These are phyloP conservation scores for Solioccasus polychromus DNA, from an alignment of 768 basidiomycete species.

Conservation along the genomic window DNA sequence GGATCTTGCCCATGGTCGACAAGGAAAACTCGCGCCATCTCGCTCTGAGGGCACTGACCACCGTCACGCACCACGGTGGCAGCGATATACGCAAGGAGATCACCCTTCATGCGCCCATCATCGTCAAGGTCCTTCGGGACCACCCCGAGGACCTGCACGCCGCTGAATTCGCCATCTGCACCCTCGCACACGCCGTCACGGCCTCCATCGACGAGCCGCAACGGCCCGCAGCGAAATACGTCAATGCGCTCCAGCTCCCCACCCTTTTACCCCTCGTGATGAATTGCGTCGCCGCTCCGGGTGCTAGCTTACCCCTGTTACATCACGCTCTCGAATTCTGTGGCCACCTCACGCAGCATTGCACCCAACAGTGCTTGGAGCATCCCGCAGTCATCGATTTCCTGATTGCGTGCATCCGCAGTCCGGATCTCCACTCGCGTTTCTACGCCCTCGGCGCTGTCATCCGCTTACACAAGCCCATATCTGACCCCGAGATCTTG, in stretches of 20 bases:
- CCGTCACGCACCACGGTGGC: slow-evolving; percentile 63
- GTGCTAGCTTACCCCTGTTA: slow-evolving; percentile 40
- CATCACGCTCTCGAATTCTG: slow-evolving; percentile 53
- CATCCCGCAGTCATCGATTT: slow-evolving; percentile 45
- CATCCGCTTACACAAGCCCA: slow-evolving; percentile 45
- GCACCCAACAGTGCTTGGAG: slow-evolving; percentile 41
- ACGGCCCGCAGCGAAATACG: slow-evolving; percentile 33
- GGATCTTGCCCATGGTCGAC: slow-evolving; percentile 53
- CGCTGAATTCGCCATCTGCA: slow-evolving; percentile 49
- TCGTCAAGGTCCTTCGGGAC: slow-evolving; percentile 47
- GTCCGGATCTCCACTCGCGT: slow-evolving; percentile 51
- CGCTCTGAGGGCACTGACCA: slow-evolving; percentile 53
- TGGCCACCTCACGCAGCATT: slow-evolving; percentile 42
- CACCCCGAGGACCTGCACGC: slow-evolving; percentile 48
- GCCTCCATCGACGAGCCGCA: slow-evolving; percentile 43
- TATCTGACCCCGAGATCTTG: slow-evolving; percentile 44
- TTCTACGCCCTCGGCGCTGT: slow-evolving; percentile 52
- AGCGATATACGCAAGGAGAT: slow-evolving; percentile 47
- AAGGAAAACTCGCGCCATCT: slow-evolving; percentile 46
- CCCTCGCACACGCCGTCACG: slow-evolving; percentile 50
- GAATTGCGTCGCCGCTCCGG: slow-evolving; percentile 43
- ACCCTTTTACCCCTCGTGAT: slow-evolving; percentile 43
- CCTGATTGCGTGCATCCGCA: slow-evolving; percentile 54
- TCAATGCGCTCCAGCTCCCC: slow-evolving; percentile 42
- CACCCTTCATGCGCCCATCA: slow-evolving; percentile 38